Percentiles rank a stretch among this genome's conserved stretches.
These are phyloP conservation scores for Penicillium sp. DNA, from an alignment of 2,329 filamentous ascomycete genomes.

Conservation along the genomic window DNA sequence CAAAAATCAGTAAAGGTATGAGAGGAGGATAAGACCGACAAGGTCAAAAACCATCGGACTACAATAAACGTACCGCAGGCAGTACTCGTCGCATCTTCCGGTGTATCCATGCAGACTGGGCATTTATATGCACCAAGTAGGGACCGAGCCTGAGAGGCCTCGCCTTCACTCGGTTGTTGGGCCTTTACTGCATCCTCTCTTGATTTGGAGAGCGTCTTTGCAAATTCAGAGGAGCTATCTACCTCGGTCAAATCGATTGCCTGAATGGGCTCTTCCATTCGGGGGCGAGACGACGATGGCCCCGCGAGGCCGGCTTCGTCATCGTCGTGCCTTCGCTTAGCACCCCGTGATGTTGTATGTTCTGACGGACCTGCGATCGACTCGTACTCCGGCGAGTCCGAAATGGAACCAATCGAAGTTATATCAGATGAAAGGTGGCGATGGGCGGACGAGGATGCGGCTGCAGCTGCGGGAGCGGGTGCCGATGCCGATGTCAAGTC, in stretches of 20 bases:
- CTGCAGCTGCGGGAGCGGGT: too few relatives aligned
- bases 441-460: background rate
- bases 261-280: conserved; percentile 41
- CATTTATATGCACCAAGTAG: conserved; percentile 58
- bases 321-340: conserved; percentile 19
- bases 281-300: conserved; percentile 11
- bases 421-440: conserved; percentile 1
- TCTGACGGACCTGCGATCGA: background rate
- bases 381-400: background rate
- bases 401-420: background rate
- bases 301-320: background rate
- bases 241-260: conserved; percentile 56
- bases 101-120: conserved; percentile 67
- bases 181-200: conserved; percentile 56
- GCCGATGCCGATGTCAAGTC: conserved; percentile 15
- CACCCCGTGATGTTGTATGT: background rate
- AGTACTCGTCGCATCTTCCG: conserved; percentile 63
- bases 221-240: conserved; percentile 45
- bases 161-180: conserved; percentile 38
- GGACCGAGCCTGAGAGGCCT: conserved; percentile 30
- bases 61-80: conserved; percentile 57
- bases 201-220: conserved; percentile 56
- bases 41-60: background rate
- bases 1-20: background rate
- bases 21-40: background rate